These are phyloP conservation scores for Neofusicoccum cordaticola DNA, from an alignment of 2,329 filamentous ascomycete genomes.

Conservation along the genomic window DNA sequence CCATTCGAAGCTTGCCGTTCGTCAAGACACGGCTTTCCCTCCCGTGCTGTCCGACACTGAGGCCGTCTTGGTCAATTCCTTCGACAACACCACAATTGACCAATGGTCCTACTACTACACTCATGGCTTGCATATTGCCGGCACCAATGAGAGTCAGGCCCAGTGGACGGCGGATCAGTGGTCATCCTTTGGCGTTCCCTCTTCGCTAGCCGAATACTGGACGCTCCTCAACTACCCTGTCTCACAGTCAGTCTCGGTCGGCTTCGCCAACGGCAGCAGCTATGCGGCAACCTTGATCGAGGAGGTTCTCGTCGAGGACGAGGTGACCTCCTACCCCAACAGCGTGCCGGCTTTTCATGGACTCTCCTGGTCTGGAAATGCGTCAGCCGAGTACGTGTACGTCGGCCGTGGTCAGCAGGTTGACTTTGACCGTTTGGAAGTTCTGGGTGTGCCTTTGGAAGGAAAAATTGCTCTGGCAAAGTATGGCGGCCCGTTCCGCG, in stretches of 20 bases:
- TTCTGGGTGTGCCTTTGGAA: slow-evolving; percentile 43
- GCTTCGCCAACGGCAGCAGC: slow-evolving; percentile 34
- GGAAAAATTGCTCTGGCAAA: slow-evolving; percentile 50
- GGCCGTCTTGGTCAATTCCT: slow-evolving; percentile 39
- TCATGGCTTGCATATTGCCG: slow-evolving; percentile 31
- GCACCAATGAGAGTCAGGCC: slow-evolving; percentile 37
- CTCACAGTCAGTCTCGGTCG: slow-evolving; percentile 33
- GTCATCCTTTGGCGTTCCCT: slow-evolving; percentile 34
- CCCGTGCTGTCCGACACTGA: slow-evolving; percentile 36
- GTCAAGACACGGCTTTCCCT: slow-evolving; percentile 27
- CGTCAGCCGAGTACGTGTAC: slow-evolving; percentile 48
- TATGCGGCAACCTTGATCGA: slow-evolving; percentile 31
- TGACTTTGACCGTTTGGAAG: slow-evolving; percentile 45
- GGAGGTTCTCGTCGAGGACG: slow-evolving; percentile 33
- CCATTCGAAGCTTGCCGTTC: slow-evolving; percentile 29
- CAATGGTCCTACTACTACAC: slow-evolving; percentile 40
- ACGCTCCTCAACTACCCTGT: slow-evolving; percentile 39
- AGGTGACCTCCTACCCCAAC: slow-evolving; percentile 35
- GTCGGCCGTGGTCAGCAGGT: slow-evolving; percentile 42
- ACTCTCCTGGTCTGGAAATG: slow-evolving; percentile 47
- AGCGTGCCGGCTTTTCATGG: slow-evolving; percentile 48
- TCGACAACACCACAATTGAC: slow-evolving; percentile 40
- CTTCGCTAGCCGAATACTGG: slow-evolving; percentile 38
- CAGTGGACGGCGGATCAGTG: slow-evolving; percentile 40
- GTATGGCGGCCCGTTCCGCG: slow-evolving; percentile 46